Evolutionary conservation across 108 stramenopile genomes (phyloP).

Genomic region (Chaetoceros tenuissimus): DNA sequence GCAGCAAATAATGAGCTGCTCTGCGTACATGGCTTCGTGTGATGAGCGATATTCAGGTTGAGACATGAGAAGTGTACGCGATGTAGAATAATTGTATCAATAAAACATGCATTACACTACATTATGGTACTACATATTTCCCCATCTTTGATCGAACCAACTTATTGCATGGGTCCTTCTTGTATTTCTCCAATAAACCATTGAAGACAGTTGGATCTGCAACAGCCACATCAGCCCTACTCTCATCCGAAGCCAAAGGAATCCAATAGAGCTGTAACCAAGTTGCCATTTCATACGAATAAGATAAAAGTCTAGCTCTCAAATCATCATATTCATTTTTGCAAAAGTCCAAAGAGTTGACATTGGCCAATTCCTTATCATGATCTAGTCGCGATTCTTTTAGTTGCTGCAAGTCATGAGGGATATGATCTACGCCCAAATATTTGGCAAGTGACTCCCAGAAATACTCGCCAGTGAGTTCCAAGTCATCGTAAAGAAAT

Average conservation of each 20-base stretch:
- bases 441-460: constrained; percentile 18
- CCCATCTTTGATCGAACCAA: constrained; percentile 5
- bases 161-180: constrained; percentile 8
- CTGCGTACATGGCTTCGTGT: no score
- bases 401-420: constrained; percentile 12
- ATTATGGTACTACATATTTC: no score
- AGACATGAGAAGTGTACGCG: no score
- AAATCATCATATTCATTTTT: constrained; percentile 16
- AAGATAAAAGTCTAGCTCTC: constrained; percentile 21
- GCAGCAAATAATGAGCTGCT: no score
- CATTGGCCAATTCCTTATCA: background rate
- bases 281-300: constrained; percentile 23
- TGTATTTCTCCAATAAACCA: constrained; percentile 5
- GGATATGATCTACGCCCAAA: constrained; percentile 12
- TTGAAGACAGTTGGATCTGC: constrained; percentile 4
- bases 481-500: constrained; percentile 35
- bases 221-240: constrained; percentile 5
- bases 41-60: no score
- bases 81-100: no score
- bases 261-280: no score
- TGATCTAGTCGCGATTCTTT: background rate
- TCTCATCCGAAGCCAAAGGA: constrained; percentile 1
- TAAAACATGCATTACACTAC: no score
- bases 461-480: constrained; percentile 20
- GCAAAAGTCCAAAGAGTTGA: constrained; percentile 30